Evolutionary conservation across 1,139 yeast species (phyloP).

Genomic region (Lodderomyces oxycetoniae): DNA sequence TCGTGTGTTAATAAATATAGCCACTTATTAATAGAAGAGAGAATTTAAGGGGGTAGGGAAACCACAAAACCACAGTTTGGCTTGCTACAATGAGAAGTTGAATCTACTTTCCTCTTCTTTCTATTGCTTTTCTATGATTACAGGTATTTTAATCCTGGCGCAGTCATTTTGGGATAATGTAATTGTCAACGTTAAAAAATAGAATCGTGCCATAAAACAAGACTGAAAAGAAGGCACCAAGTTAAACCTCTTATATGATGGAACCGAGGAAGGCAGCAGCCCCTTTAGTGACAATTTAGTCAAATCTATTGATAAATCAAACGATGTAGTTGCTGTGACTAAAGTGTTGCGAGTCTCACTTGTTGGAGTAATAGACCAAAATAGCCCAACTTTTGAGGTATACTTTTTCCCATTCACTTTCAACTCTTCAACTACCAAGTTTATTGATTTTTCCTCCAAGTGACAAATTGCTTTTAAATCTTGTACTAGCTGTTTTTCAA

Average conservation of each 20-base stretch:
- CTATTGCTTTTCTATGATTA: slow-evolving; percentile 17
- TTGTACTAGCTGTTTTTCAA: slow-evolving; percentile 29
- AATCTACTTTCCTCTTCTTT: too few species aligned
- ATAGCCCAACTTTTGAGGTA: slow-evolving; percentile 5
- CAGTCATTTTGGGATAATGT: slow-evolving; percentile 26
- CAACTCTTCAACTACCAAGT: slow-evolving; percentile 19
- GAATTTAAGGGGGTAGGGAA: too few species aligned
- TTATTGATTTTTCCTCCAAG: slow-evolving; percentile 26
- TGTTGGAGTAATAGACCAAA: slow-evolving; percentile 6
- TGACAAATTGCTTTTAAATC: slow-evolving; percentile 29
- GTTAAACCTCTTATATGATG: slow-evolving; percentile 19
- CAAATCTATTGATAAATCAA: slow-evolving; percentile 12
- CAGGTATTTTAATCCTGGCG: slow-evolving; percentile 31
- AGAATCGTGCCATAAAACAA: slow-evolving; percentile 33
- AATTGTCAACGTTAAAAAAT: slow-evolving; percentile 29
- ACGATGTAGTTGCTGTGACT: slow-evolving; percentile 7
- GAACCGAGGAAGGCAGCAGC: not conserved
- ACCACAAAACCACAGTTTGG: too few species aligned
- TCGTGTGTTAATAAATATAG: too few species aligned
- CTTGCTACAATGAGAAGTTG: too few species aligned
- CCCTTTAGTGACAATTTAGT: slow-evolving; percentile 12
- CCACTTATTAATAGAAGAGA: too few species aligned
- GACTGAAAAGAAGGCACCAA: slow-evolving; percentile 40
- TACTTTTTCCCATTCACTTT: slow-evolving; percentile 8
- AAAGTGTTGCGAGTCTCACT: not conserved